phyloP scores from a whole-genome alignment of 805 yeast species.

The Wickerhamomyces bisporus region DNA sequence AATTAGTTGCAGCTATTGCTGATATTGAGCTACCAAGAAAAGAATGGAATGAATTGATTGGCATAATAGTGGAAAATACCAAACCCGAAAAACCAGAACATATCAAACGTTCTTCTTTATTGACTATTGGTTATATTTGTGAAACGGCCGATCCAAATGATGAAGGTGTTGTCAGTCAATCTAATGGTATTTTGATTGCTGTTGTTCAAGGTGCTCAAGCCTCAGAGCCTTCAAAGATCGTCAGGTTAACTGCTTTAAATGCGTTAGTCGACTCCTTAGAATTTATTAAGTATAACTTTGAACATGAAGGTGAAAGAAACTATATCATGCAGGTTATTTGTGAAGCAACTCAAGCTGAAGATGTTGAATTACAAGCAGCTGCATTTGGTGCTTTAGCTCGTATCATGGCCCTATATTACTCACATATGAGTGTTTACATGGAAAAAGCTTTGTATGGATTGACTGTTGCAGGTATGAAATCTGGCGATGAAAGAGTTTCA shows the following conservation, averaged over 20 bases:
- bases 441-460: constrained; percentile 90
- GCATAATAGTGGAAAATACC: constrained; percentile 81
- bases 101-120: constrained; percentile 80
- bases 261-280: constrained; percentile 89
- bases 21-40: constrained; percentile 84
- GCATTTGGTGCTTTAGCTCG: constrained; percentile 94
- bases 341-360: constrained; percentile 93
- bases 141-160: constrained; percentile 81
- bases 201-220: constrained; percentile 95
- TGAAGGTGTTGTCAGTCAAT: constrained; percentile 72
- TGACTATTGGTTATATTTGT: constrained; percentile 93
- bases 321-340: constrained; percentile 98
- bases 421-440: constrained; percentile 91
- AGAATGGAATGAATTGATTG: constrained; percentile 87
- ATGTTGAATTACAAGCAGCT: constrained; percentile 79
- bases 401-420: constrained; percentile 85
- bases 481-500: constrained; percentile 75
- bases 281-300: constrained; percentile 84
- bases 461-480: constrained; percentile 89
- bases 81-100: constrained; percentile 69
- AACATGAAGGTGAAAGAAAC: constrained; percentile 90
- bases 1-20: constrained; percentile 95
- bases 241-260: constrained; percentile 84
- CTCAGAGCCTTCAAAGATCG: constrained; percentile 66
- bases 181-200: constrained; percentile 90